Evolutionary conservation across 2,329 filamentous ascomycete species (phyloP), one percentile per base, ranked within the genome.

Genomic region (Pseudopithomyces chartarum): DNA sequence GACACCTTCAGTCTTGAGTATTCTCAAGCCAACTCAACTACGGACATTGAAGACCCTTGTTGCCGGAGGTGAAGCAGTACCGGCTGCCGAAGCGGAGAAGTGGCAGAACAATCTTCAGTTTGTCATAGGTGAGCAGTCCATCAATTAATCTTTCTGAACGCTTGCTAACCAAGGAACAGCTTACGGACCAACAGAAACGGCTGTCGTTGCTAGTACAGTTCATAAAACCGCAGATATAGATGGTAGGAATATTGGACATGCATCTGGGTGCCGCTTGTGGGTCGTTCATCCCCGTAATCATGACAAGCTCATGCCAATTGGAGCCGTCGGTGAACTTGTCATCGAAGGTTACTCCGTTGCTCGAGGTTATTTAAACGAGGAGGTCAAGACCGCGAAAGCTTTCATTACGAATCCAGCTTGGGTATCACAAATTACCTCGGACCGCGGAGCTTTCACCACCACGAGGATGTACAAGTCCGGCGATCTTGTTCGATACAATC

Each of bases 101-200:
- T 83, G 80, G 80, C 64, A 64, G 26, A 76, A 73, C 22, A 71
- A 70, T 11, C 71, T 76, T 10, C 75, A 73, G n/a, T 71, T 82
- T 6, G 75, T 82, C 52, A 80, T 81, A 39, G 78, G 65, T 75
- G 29, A 80, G 80, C 55, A 73, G 0, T 72, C 29, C 15, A 17
- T 10, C 7, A 8, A 13, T 17, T n/a, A n/a, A 29, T 11, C 19
- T 13, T 11, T 5, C 11, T 6, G 12, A 23, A 7, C 42, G n/a
- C 12, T 29, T 36, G 39, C 59, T 48, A 64, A 55, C 58, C 38
- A 12, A 10, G 1, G 6, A 6, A 52, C 39, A 68, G 69, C 54
- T 1, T 75, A 75, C 39, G 73, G 73, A 1, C 73, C 73, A 1
- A 73, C 72, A 0, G 73, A 75, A 51, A 67, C 64, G 13, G 59